Evolutionary conservation across 495 filamentous ascomycete genomes (phyloP).

Genomic region (Astrothelium subdiscretum): DNA sequence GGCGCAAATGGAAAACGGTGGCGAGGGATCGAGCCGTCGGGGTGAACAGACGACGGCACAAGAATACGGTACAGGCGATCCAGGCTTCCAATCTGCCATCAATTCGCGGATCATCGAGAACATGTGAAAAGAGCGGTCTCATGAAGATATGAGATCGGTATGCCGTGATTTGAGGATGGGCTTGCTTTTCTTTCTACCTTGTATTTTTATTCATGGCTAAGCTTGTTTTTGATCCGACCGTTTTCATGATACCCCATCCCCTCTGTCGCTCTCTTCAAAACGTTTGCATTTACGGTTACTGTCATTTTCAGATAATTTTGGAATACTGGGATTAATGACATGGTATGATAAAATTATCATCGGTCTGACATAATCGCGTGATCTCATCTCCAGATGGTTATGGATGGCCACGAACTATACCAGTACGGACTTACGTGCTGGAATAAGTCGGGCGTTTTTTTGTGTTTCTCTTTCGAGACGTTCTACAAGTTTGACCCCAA

Average conservation of each 20-base stretch:
- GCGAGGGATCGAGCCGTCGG: constrained; percentile 51
- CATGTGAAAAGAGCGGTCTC: constrained; percentile 44
- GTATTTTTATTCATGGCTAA: not conserved
- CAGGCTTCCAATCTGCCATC: constrained; percentile 67
- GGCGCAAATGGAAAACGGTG: constrained; percentile 38
- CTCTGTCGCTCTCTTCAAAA: not conserved
- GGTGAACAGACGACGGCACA: constrained; percentile 27
- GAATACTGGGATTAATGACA: no score
- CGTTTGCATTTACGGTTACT: no score
- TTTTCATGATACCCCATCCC: not conserved
- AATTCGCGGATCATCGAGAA: constrained; percentile 80
- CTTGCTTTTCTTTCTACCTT: not conserved
- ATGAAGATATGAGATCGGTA: not conserved
- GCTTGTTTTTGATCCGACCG: not conserved
- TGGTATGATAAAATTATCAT: not conserved
- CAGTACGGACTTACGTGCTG: no score
- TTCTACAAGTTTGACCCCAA: no score
- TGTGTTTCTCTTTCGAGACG: no score
- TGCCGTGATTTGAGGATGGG: not conserved
- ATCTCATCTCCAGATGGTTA: no score
- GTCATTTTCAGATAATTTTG: no score
- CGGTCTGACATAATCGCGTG: no score
- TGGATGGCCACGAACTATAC: no score
- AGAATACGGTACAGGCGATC: constrained; percentile 40
- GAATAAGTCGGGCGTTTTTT: no score